Conservation (phyloP, 2,329 filamentous ascomycete species). For the Eutypa lata region DNA sequence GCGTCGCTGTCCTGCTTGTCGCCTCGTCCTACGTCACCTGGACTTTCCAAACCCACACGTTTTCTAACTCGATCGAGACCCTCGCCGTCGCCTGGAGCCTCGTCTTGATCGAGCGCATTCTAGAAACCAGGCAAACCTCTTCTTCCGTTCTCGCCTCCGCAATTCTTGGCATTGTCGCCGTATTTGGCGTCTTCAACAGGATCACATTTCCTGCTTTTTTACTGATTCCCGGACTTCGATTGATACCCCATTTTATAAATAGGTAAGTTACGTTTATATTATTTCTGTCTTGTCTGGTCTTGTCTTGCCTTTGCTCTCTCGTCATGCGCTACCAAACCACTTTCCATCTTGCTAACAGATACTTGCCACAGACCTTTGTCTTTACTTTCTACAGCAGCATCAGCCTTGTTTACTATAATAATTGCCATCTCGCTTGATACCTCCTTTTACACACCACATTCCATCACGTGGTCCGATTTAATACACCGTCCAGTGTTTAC, state of each 20-base stretch:
- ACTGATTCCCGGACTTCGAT: conserved; percentile 74
- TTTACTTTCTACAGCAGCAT: conserved; percentile 60
- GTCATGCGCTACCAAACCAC: not conserved
- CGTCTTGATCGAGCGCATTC: conserved; percentile 84
- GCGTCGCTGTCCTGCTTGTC: conserved; percentile 75
- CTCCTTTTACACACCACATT: conserved; percentile 68
- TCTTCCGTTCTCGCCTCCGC: conserved; percentile 73
- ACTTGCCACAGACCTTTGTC: conserved; percentile 48
- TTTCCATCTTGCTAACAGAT: conserved; percentile 10
- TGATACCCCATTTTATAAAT: conserved; percentile 81
- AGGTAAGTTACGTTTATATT: conserved; percentile 53
- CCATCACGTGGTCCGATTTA: conserved; percentile 63
- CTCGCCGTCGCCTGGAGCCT: conserved; percentile 89
- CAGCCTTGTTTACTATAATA: conserved; percentile 64
- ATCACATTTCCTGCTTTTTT: conserved; percentile 97
- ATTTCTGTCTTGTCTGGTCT: not conserved
- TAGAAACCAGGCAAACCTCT: conserved; percentile 65
- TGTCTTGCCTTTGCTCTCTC: not conserved
- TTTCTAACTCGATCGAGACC: conserved; percentile 96
- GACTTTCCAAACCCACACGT: conserved; percentile 98
- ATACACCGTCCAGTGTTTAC: conserved; percentile 67
- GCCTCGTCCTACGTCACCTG: conserved; percentile 98
- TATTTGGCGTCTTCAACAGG: conserved; percentile 90
- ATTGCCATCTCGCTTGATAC: conserved; percentile 82
- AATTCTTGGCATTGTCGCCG: conserved; percentile 74